phyloP scores from a whole-genome alignment of 805 yeast species.

The Hanseniaspora nectarophila region DNA sequence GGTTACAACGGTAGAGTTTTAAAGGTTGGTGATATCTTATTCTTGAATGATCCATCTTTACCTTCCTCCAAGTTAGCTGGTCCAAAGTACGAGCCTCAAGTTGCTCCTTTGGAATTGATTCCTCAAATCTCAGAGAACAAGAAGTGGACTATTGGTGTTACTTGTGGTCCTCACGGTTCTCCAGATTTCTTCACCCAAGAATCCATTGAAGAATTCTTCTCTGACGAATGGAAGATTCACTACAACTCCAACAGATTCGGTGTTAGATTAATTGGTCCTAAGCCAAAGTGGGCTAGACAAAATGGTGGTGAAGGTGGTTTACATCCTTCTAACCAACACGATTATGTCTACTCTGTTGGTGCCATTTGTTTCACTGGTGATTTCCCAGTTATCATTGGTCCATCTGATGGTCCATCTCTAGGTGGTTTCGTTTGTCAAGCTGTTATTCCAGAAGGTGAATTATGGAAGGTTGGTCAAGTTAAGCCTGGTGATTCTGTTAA shows the following conservation, averaged over 20 bases:
- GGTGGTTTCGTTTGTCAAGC: slow-evolving; percentile 98
- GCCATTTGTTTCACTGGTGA: slow-evolving; percentile 98
- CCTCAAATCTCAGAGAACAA: slow-evolving; percentile 25
- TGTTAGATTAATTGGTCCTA: slow-evolving; percentile 86
- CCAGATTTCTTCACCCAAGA: slow-evolving; percentile 84
- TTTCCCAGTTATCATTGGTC: slow-evolving; percentile 80
- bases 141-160: slow-evolving; percentile 78
- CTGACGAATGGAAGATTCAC: slow-evolving; percentile 81
- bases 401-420: slow-evolving; percentile 94
- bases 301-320: slow-evolving; percentile 98
- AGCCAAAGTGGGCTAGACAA: slow-evolving; percentile 89
- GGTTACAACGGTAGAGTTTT: slow-evolving; percentile 89
- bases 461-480: slow-evolving; percentile 98
- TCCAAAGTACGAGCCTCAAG: slow-evolving; percentile 53
- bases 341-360: slow-evolving; percentile 90
- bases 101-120: slow-evolving; percentile 39
- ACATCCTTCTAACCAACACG: slow-evolving; percentile 98
- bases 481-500: slow-evolving; percentile 82
- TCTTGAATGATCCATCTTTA: slow-evolving; percentile 66
- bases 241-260: slow-evolving; percentile 96
- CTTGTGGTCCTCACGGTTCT: slow-evolving; percentile 95
- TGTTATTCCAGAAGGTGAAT: slow-evolving; percentile 87
- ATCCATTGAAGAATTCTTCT: slow-evolving; percentile 62
- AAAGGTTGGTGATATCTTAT: slow-evolving; percentile 84
- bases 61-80: slow-evolving; percentile 58